Evolutionary conservation across 2,329 filamentous ascomycete genomes (phyloP).

Genomic region (Coleophoma eucalyptorum): DNA sequence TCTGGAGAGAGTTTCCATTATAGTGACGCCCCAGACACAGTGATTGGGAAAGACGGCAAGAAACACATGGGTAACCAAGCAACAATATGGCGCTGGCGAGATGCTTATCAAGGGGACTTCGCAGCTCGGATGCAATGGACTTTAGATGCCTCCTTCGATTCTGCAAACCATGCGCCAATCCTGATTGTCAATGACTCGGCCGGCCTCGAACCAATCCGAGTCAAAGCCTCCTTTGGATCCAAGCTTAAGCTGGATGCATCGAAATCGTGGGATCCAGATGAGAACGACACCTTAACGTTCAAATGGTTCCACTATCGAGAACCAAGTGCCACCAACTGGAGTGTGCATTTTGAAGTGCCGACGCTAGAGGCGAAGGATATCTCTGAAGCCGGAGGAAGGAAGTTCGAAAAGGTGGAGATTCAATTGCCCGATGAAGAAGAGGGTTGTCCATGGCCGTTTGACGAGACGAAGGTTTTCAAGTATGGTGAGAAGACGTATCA

Average conservation of each 20-base stretch:
- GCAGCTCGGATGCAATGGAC: conserved; percentile 45
- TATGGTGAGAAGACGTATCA: conserved; percentile 40
- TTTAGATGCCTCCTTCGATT: conserved; percentile 27
- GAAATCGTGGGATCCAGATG: conserved; percentile 42
- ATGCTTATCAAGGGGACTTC: conserved; percentile 48
- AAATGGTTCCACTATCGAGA: conserved; percentile 46
- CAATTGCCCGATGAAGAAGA: conserved; percentile 34
- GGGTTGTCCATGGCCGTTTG: conserved; percentile 32
- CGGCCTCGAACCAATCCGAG: conserved; percentile 29
- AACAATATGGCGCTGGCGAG: conserved; percentile 49
- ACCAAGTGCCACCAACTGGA: conserved; percentile 37
- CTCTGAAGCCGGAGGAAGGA: conserved; percentile 18
- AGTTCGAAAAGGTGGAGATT: conserved; percentile 29
- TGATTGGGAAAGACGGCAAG: conserved; percentile 28
- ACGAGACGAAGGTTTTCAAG: conserved; percentile 26
- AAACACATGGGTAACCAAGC: conserved; percentile 36
- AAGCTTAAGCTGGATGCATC: conserved; percentile 39
- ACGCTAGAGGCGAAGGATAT: conserved; percentile 27
- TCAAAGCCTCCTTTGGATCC: conserved; percentile 30
- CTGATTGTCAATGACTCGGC: conserved; percentile 35
- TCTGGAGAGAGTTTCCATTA: conserved; percentile 18
- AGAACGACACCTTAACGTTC: conserved; percentile 35
- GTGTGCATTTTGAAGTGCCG: conserved; percentile 33
- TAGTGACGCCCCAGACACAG: conserved; percentile 29
- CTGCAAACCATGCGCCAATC: conserved; percentile 44